A percentile compares a stretch with the other conserved stretches of the same genome.
Conservation (phyloP, 306 rosid genomes). For the Ormosia semicastrata region DNA sequence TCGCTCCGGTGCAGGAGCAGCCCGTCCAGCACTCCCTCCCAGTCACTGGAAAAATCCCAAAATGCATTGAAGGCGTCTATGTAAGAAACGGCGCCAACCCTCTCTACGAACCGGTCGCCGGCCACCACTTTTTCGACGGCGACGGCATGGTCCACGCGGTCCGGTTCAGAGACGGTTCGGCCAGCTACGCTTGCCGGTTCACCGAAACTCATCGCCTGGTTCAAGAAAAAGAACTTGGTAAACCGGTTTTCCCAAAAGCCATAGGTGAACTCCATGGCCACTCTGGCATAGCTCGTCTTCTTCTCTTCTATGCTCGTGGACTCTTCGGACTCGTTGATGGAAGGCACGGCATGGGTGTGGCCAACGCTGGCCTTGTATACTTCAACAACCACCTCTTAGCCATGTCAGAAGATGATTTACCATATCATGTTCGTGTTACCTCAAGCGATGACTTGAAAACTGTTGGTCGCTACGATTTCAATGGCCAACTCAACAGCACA, state of each 20-base stretch:
- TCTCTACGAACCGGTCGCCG: slow-evolving; percentile 71
- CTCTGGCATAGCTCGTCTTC: slow-evolving; percentile 82
- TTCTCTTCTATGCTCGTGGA: slow-evolving; percentile 72
- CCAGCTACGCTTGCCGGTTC: slow-evolving; percentile 80
- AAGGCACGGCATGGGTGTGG: slow-evolving; percentile 77
- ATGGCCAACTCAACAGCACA: slow-evolving; percentile 55
- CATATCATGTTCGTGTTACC: slow-evolving; percentile 66
- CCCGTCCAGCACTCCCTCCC: slow-evolving; percentile 43
- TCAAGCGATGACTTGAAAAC: slow-evolving; percentile 73
- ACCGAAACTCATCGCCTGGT: slow-evolving; percentile 72
- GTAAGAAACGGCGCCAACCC: slow-evolving; percentile 97
- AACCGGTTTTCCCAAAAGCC: slow-evolving; percentile 85
- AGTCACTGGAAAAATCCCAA: slow-evolving; percentile 65
- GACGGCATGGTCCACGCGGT: slow-evolving; percentile 98
- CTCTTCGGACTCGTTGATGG: slow-evolving; percentile 66
- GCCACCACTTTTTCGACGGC: slow-evolving; percentile 97
- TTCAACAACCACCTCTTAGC: slow-evolving; percentile 71
- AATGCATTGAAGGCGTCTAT: slow-evolving; percentile 77
- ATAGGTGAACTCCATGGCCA: slow-evolving; percentile 98
- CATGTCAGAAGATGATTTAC: slow-evolving; percentile 74
- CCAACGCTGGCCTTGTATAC: slow-evolving; percentile 93
- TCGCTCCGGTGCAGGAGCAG: slow-evolving; percentile 83
- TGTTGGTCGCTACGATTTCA: slow-evolving; percentile 66
- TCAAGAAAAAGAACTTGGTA: slow-evolving; percentile 70
- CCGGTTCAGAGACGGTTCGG: slow-evolving; percentile 44